Conservation (phyloP, 345 rosid genomes). For the Arabis alpina region DNA sequence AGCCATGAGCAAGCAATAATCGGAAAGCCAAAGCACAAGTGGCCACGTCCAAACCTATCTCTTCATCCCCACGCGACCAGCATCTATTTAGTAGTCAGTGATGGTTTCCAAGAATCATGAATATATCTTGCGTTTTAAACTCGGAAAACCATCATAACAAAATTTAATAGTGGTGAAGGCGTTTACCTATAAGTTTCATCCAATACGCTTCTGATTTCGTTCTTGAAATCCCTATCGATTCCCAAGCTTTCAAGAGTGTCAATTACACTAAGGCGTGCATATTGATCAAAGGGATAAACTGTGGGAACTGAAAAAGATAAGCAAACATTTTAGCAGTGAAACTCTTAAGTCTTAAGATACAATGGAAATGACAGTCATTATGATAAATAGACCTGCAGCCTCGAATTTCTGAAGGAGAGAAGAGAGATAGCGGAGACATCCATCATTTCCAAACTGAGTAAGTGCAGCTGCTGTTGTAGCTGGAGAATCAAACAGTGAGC, state of each 20-base stretch:
- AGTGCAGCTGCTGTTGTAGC: constrained; percentile 85
- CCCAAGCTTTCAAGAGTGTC: constrained; percentile 76
- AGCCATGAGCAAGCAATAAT: constrained; percentile 65
- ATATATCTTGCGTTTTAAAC: not conserved
- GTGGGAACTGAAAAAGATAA: constrained; percentile 69
- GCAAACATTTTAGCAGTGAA: constrained; percentile 19
- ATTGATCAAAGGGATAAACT: constrained; percentile 61
- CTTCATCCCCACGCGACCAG: constrained; percentile 79
- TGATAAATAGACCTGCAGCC: constrained; percentile 58
- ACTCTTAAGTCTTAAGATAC: not conserved
- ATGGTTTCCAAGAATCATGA: constrained; percentile 27
- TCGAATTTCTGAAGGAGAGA: constrained; percentile 62
- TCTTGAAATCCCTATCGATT: constrained; percentile 58
- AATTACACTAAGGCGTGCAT: constrained; percentile 61
- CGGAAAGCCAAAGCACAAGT: constrained; percentile 83
- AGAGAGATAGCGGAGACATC: constrained; percentile 66
- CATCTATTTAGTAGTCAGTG: constrained; percentile 52
- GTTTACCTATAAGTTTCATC: constrained; percentile 72
- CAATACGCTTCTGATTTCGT: constrained; percentile 56
- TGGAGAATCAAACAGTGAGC: constrained; percentile 87
- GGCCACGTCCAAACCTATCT: constrained; percentile 55
- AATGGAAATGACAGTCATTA: not conserved
- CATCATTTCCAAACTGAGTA: constrained; percentile 53
- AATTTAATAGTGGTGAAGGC: not conserved
- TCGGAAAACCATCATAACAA: constrained; percentile 3